These are phyloP conservation scores for Clonostachys byssicola DNA, from an alignment of 2,329 filamentous ascomycete genomes.

Conservation along the genomic window DNA sequence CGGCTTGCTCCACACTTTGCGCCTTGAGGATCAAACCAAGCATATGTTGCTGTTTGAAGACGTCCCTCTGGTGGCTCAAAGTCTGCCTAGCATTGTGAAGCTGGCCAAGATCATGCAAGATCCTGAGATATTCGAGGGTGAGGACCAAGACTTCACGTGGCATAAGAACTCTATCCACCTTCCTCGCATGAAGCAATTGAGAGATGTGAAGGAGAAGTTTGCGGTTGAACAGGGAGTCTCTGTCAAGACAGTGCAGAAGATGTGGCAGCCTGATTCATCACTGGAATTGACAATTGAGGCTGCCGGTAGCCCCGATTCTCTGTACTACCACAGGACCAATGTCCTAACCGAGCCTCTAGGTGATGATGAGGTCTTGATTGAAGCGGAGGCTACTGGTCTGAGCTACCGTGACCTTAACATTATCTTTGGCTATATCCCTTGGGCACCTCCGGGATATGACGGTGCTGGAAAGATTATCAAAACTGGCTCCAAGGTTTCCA, in stretches of 20 bases:
- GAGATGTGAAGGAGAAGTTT: constrained; percentile 4
- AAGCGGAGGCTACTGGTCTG: constrained; percentile 4
- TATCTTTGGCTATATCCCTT: constrained; percentile 24
- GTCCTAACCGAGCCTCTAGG: constrained; percentile 1
- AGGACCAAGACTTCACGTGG: constrained; percentile 8
- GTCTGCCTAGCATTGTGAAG: constrained; percentile 3
- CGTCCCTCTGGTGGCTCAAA: neutral
- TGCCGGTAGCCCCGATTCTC: constrained; percentile 14
- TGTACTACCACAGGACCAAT: constrained; percentile 5
- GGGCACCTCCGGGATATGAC: constrained; percentile 27
- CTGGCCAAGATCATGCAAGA: constrained; percentile 1
- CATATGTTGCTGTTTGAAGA: constrained; percentile 3
- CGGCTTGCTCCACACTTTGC: constrained; percentile 5
- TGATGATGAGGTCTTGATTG: constrained; percentile 5
- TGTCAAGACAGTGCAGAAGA: constrained; percentile 10
- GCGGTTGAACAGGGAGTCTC: constrained; percentile 6
- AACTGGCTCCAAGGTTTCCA: constrained; percentile 8
- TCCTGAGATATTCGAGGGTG: neutral
- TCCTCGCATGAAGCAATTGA: constrained; percentile 4
- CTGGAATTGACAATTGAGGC: constrained; percentile 15
- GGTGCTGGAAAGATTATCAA: constrained; percentile 9
- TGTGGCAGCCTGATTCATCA: constrained; percentile 9
- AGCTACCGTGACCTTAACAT: constrained; percentile 23
- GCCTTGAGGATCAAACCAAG: constrained; percentile 3
- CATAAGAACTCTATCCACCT: constrained; percentile 4